Percentiles rank a stretch among this genome's conserved stretches.
Conservation (phyloP, 306 rosid genomes). For the Notholithocarpus densiflorus region DNA sequence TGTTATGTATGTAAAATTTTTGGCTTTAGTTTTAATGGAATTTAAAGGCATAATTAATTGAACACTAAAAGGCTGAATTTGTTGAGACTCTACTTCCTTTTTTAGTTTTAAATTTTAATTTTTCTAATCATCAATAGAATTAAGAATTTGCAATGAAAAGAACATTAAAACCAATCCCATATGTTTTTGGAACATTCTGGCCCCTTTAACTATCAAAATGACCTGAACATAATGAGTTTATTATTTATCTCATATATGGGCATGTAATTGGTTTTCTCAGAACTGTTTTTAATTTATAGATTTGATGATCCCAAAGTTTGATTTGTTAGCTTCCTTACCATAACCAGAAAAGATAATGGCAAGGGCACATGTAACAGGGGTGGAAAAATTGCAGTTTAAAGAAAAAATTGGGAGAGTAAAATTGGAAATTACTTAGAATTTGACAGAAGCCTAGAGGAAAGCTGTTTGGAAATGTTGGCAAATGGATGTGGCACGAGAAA, state of each 20-base stretch:
- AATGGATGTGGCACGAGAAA: background rate
- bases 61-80: slow-evolving; percentile 1
- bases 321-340: slow-evolving; percentile 5
- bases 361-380: background rate
- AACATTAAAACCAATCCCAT: background rate
- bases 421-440: background rate
- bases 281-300: background rate
- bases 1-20: background rate
- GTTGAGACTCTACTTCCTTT: background rate
- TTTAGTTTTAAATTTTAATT: background rate
- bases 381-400: background rate
- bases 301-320: background rate
- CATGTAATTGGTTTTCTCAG: background rate
- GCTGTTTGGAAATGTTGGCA: background rate
- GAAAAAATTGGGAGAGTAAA: background rate
- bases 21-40: slow-evolving; percentile 25
- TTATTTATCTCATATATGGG: background rate
- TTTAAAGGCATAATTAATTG: background rate
- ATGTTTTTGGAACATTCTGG: background rate
- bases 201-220: background rate
- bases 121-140: background rate
- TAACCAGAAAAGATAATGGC: background rate
- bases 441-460: background rate
- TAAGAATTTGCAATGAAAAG: background rate
- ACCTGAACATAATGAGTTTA: background rate